Evolutionary conservation across 768 basidiomycete species (phyloP).

Genomic region (Russula compacta): DNA sequence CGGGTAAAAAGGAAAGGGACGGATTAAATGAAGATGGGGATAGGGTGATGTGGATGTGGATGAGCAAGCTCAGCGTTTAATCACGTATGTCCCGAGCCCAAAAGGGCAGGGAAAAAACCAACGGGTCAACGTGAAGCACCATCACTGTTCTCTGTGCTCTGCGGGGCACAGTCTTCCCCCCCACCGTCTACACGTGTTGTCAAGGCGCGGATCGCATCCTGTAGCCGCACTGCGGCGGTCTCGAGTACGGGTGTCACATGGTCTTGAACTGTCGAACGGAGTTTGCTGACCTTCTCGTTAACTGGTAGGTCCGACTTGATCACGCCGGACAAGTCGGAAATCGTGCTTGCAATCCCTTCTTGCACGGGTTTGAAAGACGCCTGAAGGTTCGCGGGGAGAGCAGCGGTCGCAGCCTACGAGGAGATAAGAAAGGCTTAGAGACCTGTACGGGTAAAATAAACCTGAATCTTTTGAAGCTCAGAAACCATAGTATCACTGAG

Average conservation of each 20-base stretch:
- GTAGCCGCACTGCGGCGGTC: conserved; percentile 25
- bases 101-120: background rate
- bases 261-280: conserved; percentile 49
- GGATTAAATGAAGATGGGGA: conserved; percentile 1
- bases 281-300: conserved; percentile 51
- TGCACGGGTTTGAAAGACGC: conserved; percentile 52
- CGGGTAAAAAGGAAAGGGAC: background rate
- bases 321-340: conserved; percentile 46
- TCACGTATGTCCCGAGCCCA: background rate
- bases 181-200: conserved; percentile 19
- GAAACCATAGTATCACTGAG: conserved; percentile 58
- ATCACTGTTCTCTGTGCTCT: conserved; percentile 15
- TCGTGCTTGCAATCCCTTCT: conserved; percentile 42
- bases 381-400: conserved; percentile 45
- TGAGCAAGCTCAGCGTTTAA: background rate
- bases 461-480: conserved; percentile 56
- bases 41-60: background rate
- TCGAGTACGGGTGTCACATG: conserved; percentile 57
- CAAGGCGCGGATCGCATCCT: conserved; percentile 26
- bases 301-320: conserved; percentile 48
- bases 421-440: background rate
- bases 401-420: conserved; percentile 42
- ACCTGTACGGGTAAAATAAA: conserved; percentile 1
- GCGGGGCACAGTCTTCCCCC: conserved; percentile 13
- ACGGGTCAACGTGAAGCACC: conserved; percentile 11